Evolutionary conservation across 106 monocot species (phyloP).

Genomic region (Gastrodia elata): DNA sequence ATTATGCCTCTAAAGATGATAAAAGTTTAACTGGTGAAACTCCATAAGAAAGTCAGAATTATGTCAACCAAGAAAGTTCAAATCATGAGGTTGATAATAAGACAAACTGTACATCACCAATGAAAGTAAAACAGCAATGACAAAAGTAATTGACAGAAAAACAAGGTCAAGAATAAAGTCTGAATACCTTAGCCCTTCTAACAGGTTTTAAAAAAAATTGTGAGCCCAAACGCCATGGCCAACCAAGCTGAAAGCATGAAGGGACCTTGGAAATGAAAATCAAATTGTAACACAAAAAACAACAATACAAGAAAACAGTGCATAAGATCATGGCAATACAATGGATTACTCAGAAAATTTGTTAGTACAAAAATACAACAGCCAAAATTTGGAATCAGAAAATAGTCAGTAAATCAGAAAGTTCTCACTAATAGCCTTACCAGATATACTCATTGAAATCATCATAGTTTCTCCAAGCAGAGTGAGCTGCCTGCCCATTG

Average conservation of each 20-base stretch:
- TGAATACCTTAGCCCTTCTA: conserved; percentile 38
- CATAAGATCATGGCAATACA: background rate
- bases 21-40: background rate
- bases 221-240: conserved; percentile 70
- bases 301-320: conserved; percentile 1
- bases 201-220: conserved; percentile 69
- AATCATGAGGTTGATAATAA: background rate
- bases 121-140: background rate
- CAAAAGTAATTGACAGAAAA: background rate
- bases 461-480: conserved; percentile 98
- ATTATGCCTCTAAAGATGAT: too few relatives aligned
- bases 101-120: background rate
- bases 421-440: conserved; percentile 14
- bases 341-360: conserved; percentile 2
- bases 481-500: conserved; percentile 83
- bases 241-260: conserved; percentile 71
- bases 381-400: too few relatives aligned
- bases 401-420: too few relatives aligned
- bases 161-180: background rate
- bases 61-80: background rate
- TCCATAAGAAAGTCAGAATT: background rate
- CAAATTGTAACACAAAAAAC: conserved; percentile 3
- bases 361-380: background rate
- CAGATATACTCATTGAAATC: conserved; percentile 96
- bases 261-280: conserved; percentile 42